Conservation (phyloP, 2,329 filamentous ascomycete genomes). For the Verticillium tricorpus region DNA sequence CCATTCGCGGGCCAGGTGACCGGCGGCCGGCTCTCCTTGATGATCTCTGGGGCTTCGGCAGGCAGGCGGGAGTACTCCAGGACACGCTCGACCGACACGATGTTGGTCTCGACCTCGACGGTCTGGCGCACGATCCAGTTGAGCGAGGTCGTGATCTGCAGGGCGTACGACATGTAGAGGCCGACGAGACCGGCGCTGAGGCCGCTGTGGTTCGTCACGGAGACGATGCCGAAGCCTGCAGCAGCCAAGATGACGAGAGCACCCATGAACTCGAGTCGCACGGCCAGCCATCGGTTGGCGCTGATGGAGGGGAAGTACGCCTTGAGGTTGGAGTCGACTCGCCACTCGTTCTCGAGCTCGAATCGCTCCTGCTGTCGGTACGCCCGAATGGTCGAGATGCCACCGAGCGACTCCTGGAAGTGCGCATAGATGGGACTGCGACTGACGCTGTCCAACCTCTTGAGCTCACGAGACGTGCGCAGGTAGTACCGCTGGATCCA, state of each 20-base stretch:
- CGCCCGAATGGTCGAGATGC: slow-evolving; percentile 90
- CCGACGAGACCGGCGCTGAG: slow-evolving; percentile 76
- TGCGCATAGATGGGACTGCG: slow-evolving; percentile 96
- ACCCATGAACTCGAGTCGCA: slow-evolving; percentile 92
- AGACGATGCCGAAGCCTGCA: slow-evolving; percentile 76
- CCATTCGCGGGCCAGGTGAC: slow-evolving; percentile 90
- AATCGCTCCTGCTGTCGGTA: slow-evolving; percentile 88
- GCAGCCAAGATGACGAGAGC: slow-evolving; percentile 88
- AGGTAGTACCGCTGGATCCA: slow-evolving; percentile 97
- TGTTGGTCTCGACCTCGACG: slow-evolving; percentile 99
- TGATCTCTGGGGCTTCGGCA: slow-evolving; percentile 90
- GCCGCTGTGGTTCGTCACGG: slow-evolving; percentile 63
- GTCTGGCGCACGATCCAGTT: slow-evolving; percentile 99
- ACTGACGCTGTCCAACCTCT: slow-evolving; percentile 91
- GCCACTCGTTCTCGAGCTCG: slow-evolving; percentile 92
- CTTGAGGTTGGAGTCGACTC: slow-evolving; percentile 87
- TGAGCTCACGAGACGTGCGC: slow-evolving; percentile 90
- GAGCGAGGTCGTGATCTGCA: slow-evolving; percentile 93
- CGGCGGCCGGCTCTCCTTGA: slow-evolving; percentile 79
- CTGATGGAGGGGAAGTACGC: slow-evolving; percentile 96
- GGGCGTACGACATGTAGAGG: slow-evolving; percentile 91
- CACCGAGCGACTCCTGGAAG: slow-evolving; percentile 94
- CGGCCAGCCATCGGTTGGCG: slow-evolving; percentile 88
- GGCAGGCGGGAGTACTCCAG: slow-evolving; percentile 90
- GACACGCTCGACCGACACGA: slow-evolving; percentile 95